Evolutionary conservation across 2,329 filamentous ascomycete genomes (phyloP).

Genomic region (Ophiostoma piceae): DNA sequence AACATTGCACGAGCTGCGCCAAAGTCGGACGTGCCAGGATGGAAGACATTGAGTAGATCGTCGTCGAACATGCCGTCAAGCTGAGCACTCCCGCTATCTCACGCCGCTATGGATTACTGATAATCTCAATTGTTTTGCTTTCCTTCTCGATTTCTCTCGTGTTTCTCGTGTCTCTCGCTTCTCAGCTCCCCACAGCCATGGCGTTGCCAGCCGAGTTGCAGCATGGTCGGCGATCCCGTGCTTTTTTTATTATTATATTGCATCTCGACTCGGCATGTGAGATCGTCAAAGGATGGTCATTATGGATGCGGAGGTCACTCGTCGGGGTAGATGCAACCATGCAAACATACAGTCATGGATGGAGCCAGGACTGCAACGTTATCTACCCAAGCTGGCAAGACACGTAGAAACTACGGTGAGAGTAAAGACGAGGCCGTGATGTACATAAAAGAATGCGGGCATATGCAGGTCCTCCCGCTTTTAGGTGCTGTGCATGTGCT

Average conservation of each 20-base stretch:
- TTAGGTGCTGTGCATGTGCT: background rate
- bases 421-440: background rate
- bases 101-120: no score
- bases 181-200: background rate
- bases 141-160: background rate
- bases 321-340: background rate
- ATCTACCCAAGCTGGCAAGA: background rate
- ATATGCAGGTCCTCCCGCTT: background rate
- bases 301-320: background rate
- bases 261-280: background rate
- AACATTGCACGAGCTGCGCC: background rate
- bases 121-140: background rate
- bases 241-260: no score
- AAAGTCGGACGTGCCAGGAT: background rate
- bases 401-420: background rate
- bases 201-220: background rate
- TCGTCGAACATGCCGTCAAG: no score
- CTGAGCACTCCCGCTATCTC: no score
- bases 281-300: background rate
- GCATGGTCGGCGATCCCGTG: background rate
- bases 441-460: background rate
- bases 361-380: no score
- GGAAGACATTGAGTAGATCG: no score
- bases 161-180: background rate
- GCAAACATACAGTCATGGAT: background rate